Evolutionary conservation across 768 basidiomycete species (phyloP).

Genomic region (Basidioascus undulatus): DNA sequence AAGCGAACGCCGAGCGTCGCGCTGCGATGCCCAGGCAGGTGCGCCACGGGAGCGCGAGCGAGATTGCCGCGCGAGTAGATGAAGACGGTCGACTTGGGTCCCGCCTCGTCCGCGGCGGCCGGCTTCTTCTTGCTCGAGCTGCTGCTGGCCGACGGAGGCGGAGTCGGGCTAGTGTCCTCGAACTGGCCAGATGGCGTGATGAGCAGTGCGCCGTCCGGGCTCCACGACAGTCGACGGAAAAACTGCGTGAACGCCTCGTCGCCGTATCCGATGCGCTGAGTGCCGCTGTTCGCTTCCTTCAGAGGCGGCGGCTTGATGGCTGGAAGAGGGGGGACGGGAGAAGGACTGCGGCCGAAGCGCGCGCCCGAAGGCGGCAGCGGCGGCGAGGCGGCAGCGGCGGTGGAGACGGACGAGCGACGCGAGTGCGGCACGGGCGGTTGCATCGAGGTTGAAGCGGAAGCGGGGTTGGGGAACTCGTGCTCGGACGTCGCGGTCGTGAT

Average conservation of each 20-base stretch:
- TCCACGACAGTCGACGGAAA: constrained; percentile 80
- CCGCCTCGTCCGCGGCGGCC: constrained; percentile 6
- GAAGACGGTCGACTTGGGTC: constrained; percentile 45
- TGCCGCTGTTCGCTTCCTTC: constrained; percentile 7
- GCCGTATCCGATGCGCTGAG: constrained; percentile 50
- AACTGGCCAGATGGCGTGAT: constrained; percentile 93
- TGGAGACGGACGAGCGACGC: constrained; percentile 33
- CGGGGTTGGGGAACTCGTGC: not conserved
- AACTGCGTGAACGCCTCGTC: constrained; percentile 91
- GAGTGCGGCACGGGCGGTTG: not conserved
- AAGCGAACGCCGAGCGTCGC: constrained; percentile 83
- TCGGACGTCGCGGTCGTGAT: constrained; percentile 23
- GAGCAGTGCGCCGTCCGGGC: constrained; percentile 77
- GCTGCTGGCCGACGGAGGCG: not conserved
- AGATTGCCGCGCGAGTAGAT: constrained; percentile 93
- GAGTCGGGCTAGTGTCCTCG: constrained; percentile 32
- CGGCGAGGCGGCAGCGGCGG: constrained; percentile 43
- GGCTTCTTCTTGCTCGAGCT: not conserved
- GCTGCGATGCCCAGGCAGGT: constrained; percentile 87
- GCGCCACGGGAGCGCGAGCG: constrained; percentile 66
- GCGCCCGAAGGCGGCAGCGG: not conserved
- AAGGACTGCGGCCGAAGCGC: constrained; percentile 5
- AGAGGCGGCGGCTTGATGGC: constrained; percentile 40
- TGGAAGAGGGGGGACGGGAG: constrained; percentile 35
- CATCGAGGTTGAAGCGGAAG: not conserved